phyloP scores from a whole-genome alignment of 208 protist species.

The Crithidia fasciculata region DNA sequence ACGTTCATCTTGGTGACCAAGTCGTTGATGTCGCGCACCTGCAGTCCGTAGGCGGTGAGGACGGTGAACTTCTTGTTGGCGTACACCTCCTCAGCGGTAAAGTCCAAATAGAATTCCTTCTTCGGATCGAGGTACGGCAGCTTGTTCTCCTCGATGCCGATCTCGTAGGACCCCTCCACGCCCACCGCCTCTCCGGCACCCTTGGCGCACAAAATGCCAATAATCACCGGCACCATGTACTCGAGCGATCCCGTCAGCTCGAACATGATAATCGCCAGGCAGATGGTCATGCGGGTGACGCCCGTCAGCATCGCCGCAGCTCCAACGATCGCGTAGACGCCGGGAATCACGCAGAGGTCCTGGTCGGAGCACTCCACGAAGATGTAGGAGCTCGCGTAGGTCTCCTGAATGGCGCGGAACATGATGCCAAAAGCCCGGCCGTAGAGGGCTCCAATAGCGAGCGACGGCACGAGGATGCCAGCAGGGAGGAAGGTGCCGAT shows the following conservation, averaged over 20 bases:
- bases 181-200: constrained; percentile 74
- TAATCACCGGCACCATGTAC: constrained; percentile 81
- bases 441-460: constrained; percentile 90
- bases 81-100: constrained; percentile 64
- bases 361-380: constrained; percentile 71
- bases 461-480: constrained; percentile 92
- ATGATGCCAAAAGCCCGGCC: constrained; percentile 78
- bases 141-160: constrained; percentile 75
- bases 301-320: constrained; percentile 92
- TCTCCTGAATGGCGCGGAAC: constrained; percentile 63
- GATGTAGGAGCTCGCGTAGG: constrained; percentile 53
- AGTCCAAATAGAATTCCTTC: constrained; percentile 72
- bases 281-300: constrained; percentile 93
- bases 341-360: constrained; percentile 82
- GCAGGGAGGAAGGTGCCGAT: constrained; percentile 79
- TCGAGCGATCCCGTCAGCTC: constrained; percentile 91
- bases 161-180: constrained; percentile 79
- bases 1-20: constrained; percentile 65
- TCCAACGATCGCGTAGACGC: constrained; percentile 94
- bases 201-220: constrained; percentile 76
- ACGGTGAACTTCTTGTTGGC: constrained; percentile 54
- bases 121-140: constrained; percentile 85
- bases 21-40: constrained; percentile 64
- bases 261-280: constrained; percentile 94
- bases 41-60: constrained; percentile 67